phyloP scores from a whole-genome alignment of 1,139 yeast species.

The Suhomyces atakaporum region DNA sequence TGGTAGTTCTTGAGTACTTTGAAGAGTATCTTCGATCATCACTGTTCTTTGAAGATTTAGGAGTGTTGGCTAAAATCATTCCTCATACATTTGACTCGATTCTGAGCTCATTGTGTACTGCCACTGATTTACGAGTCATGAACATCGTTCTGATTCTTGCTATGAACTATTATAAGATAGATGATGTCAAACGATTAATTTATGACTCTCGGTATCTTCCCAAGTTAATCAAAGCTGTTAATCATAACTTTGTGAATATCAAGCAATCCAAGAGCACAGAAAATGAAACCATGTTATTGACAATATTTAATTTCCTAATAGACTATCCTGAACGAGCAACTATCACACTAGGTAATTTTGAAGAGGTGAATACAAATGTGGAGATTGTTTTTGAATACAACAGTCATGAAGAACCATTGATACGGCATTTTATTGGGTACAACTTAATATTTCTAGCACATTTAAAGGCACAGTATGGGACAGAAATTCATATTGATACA shows the following conservation, averaged over 20 bases:
- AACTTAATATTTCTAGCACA: conserved; percentile 16
- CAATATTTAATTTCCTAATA: conserved; percentile 11
- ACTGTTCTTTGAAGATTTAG: conserved; percentile 6
- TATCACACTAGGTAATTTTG: neutral
- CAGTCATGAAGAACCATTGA: conserved; percentile 6
- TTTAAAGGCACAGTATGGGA: conserved; percentile 8
- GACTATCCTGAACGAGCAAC: conserved; percentile 7
- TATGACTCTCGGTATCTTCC: conserved; percentile 3
- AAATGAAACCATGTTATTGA: conserved; percentile 9
- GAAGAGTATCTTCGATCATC: conserved; percentile 11
- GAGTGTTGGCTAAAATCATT: conserved; percentile 2
- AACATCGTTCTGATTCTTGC: conserved; percentile 9
- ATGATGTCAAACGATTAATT: conserved; percentile 3
- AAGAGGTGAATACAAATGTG: conserved; percentile 6
- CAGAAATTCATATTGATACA: neutral
- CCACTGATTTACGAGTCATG: conserved; percentile 2
- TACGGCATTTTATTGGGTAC: conserved; percentile 19
- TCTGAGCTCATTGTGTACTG: neutral
- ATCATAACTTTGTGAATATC: neutral
- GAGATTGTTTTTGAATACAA: conserved; percentile 5
- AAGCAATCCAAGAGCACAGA: conserved; percentile 1
- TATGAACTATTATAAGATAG: conserved; percentile 7
- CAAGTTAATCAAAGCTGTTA: conserved; percentile 2
- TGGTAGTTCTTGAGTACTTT: conserved; percentile 9
- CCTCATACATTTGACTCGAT: neutral